phyloP scores from a whole-genome alignment of 225 moss, liverwort and hornwort genomes.

The Takakia lepidozioides region DNA sequence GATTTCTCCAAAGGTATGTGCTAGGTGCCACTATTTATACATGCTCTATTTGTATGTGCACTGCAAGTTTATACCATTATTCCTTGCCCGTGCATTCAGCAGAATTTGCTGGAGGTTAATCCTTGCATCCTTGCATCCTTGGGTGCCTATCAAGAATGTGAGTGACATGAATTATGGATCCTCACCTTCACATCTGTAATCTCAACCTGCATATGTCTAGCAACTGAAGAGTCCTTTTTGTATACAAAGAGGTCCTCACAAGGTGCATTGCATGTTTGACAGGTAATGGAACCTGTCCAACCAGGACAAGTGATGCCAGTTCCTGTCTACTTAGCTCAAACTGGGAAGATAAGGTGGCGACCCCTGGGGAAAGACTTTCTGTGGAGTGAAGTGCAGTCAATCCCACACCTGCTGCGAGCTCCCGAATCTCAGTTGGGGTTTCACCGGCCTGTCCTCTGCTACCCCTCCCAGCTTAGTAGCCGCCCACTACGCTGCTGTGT shows the following conservation, averaged over 20 bases:
- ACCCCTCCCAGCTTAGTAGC: conserved; percentile 60
- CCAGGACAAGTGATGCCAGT: conserved; percentile 78
- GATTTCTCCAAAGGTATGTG: conserved; percentile 75
- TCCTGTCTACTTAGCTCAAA: conserved; percentile 91
- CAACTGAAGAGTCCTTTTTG: no score
- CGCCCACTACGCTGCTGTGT: conserved; percentile 80
- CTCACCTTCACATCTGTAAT: no score
- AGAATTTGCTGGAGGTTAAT: not conserved
- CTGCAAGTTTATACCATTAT: no score
- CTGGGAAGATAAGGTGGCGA: conserved; percentile 92
- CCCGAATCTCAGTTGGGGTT: conserved; percentile 48
- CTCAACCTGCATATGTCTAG: no score
- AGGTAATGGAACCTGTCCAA: conserved; percentile 87
- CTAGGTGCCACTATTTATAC: not conserved
- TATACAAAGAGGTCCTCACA: no score
- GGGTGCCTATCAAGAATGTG: no score
- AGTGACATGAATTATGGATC: no score
- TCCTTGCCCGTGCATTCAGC: no score
- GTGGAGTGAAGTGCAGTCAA: conserved; percentile 90
- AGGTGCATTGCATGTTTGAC: conserved; percentile 6
- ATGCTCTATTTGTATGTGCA: no score
- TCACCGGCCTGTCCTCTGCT: conserved; percentile 86
- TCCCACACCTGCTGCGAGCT: conserved; percentile 58
- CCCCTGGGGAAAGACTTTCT: conserved; percentile 64
- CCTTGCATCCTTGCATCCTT: not conserved